A percentile compares a stretch with the other conserved stretches of the same genome.
Evolutionary conservation across 768 basidiomycete species (phyloP).

Genomic region (Boletus bicolor): DNA sequence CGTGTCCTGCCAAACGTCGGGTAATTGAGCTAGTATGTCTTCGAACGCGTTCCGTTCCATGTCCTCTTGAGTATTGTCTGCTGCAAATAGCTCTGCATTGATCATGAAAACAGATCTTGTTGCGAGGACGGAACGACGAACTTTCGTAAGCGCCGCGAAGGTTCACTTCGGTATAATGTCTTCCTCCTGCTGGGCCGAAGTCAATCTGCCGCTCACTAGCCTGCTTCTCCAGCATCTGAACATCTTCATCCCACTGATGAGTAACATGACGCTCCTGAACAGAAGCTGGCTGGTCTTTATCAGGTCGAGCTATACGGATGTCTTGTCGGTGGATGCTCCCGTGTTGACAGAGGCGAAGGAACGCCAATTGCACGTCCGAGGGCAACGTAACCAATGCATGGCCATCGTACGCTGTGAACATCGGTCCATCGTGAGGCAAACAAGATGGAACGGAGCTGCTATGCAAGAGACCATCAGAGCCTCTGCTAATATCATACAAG

Average conservation of each 20-base stretch:
- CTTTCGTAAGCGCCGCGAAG: slow-evolving; percentile 54
- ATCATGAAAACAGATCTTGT: slow-evolving; percentile 11
- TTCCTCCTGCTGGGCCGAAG: slow-evolving; percentile 43
- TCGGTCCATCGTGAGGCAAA: slow-evolving; percentile 32
- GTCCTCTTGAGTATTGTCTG: slow-evolving; percentile 30
- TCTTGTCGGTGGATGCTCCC: slow-evolving; percentile 47
- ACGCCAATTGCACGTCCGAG: slow-evolving; percentile 27
- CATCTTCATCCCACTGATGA: slow-evolving; percentile 40
- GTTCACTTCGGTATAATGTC: slow-evolving; percentile 46
- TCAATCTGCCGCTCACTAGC: slow-evolving; percentile 31
- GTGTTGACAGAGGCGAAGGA: slow-evolving; percentile 47
- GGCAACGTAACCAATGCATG: slow-evolving; percentile 32
- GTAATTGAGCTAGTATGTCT: slow-evolving; percentile 51
- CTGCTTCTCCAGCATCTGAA: slow-evolving; percentile 36
- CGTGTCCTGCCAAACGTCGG: slow-evolving; percentile 52
- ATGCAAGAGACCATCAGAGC: slow-evolving; percentile 40
- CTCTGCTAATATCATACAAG: slow-evolving; percentile 57
- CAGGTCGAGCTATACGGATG: slow-evolving; percentile 24
- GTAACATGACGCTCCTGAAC: not conserved
- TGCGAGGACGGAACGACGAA: slow-evolving; percentile 30
- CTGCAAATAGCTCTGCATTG: slow-evolving; percentile 40
- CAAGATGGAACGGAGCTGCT: slow-evolving; percentile 40
- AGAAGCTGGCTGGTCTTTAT: slow-evolving; percentile 10
- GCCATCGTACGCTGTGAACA: slow-evolving; percentile 31
- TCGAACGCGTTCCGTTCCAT: slow-evolving; percentile 39